These are phyloP conservation scores for Aschersonia sp. DNA, from an alignment of 2,329 filamentous ascomycete genomes.

Conservation along the genomic window DNA sequence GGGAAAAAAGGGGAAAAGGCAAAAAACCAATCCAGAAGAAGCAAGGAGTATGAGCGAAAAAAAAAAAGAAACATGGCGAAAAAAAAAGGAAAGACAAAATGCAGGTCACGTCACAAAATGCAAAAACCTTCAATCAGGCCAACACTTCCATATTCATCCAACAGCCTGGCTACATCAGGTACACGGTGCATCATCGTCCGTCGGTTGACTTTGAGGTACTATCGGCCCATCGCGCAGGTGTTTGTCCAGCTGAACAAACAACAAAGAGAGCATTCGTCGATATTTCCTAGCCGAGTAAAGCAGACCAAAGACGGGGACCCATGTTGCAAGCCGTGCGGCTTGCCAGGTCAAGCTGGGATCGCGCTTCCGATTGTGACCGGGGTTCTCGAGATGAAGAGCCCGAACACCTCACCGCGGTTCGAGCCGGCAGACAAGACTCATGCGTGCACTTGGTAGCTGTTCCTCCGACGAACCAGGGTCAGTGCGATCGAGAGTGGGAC, in stretches of 20 bases:
- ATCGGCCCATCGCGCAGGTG: too few species aligned
- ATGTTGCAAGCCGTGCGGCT: neutral
- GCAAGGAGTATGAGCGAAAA: neutral
- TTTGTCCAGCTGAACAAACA: too few species aligned
- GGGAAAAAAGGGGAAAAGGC: neutral
- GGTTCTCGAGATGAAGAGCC: neutral
- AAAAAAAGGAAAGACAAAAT: neutral
- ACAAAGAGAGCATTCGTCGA: neutral
- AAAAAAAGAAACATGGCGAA: slow-evolving; percentile 1
- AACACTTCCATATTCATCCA: neutral
- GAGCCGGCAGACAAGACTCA: too few species aligned
- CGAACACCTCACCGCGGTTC: too few species aligned
- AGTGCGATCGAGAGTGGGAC: neutral
- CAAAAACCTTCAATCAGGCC: neutral
- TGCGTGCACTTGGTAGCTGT: neutral
- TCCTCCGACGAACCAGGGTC: neutral
- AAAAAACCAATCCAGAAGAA: neutral
- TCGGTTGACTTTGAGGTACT: too few species aligned
- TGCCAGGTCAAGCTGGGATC: neutral
- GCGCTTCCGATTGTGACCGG: neutral
- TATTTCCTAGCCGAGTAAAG: neutral
- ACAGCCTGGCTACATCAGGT: too few species aligned
- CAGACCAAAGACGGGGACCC: neutral
- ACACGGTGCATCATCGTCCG: too few species aligned
- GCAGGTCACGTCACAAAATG: neutral